Conservation (phyloP, 805 yeast species). For the Barnettozyma californica region DNA sequence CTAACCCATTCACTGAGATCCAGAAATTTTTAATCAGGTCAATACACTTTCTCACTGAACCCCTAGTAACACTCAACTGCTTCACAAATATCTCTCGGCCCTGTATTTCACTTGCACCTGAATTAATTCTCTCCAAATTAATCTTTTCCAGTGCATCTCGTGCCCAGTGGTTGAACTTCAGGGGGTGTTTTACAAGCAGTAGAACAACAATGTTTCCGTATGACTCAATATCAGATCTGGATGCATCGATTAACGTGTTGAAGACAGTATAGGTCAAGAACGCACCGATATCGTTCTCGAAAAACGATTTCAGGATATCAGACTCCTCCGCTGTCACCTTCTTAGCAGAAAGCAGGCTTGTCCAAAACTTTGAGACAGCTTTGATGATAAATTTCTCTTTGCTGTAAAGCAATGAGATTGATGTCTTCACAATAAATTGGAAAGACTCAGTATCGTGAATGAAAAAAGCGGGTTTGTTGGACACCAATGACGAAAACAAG, state of each 20-base stretch:
- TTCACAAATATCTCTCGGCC: conserved; percentile 43
- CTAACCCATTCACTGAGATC: conserved; percentile 54
- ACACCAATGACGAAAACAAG: conserved; percentile 46
- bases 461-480: conserved; percentile 43
- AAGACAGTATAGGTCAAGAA: conserved; percentile 31
- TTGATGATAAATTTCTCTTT: conserved; percentile 49
- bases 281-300: conserved; percentile 26
- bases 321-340: conserved; percentile 41
- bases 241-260: conserved; percentile 42
- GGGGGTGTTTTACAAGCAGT: conserved; percentile 44
- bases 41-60: conserved; percentile 50
- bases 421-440: conserved; percentile 24
- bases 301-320: conserved; percentile 26
- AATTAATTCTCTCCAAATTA: conserved; percentile 22
- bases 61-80: conserved; percentile 58
- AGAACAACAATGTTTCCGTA: conserved; percentile 49
- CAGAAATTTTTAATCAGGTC: conserved; percentile 58
- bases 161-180: conserved; percentile 47
- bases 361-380: conserved; percentile 51
- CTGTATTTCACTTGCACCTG: conserved; percentile 24
- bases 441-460: conserved; percentile 29
- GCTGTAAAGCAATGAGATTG: conserved; percentile 28
- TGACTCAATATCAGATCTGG: conserved; percentile 55
- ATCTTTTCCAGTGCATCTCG: conserved; percentile 25
- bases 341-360: conserved; percentile 38